Conservation (phyloP, 2,329 filamentous ascomycete genomes). For the Penicillium brevicompactum region DNA sequence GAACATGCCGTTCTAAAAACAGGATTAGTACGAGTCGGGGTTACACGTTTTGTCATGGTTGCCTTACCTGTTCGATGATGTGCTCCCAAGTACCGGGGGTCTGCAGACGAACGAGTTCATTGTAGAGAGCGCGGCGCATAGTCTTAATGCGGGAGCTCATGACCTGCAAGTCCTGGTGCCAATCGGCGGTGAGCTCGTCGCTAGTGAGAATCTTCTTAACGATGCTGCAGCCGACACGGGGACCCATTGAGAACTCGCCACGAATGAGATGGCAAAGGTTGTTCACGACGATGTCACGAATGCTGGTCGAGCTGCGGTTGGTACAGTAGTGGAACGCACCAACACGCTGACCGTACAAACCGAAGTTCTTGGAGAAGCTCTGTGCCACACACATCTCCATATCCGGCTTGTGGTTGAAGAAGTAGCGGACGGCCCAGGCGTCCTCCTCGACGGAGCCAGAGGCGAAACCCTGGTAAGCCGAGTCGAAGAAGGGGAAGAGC, state of each 20-base stretch:
- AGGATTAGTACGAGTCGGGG: neutral
- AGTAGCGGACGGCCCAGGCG: conserved; percentile 85
- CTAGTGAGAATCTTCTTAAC: conserved; percentile 81
- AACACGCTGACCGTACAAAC: conserved; percentile 91
- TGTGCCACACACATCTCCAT: conserved; percentile 65
- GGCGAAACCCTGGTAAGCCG: conserved; percentile 94
- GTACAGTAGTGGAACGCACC: conserved; percentile 77
- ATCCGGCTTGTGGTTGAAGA: conserved; percentile 73
- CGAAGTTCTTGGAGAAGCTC: conserved; percentile 67
- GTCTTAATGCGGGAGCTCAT: conserved; percentile 93
- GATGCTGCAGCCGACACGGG: conserved; percentile 84
- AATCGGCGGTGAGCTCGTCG: conserved; percentile 75
- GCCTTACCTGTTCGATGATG: conserved; percentile 85
- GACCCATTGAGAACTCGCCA: conserved; percentile 55
- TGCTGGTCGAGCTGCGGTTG: conserved; percentile 30
- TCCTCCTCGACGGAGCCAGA: conserved; percentile 83
- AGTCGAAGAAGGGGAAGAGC: conserved; percentile 97
- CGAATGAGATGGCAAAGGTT: conserved; percentile 44
- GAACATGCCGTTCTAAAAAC: conserved; percentile 74
- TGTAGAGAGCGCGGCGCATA: conserved; percentile 79
- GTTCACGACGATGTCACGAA: conserved; percentile 36
- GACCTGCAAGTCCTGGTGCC: conserved; percentile 83
- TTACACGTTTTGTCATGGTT: neutral
- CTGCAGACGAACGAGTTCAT: conserved; percentile 77
- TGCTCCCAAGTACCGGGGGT: conserved; percentile 97